phyloP scores from a whole-genome alignment of 768 basidiomycete species.

The Mycena vulgaris region DNA sequence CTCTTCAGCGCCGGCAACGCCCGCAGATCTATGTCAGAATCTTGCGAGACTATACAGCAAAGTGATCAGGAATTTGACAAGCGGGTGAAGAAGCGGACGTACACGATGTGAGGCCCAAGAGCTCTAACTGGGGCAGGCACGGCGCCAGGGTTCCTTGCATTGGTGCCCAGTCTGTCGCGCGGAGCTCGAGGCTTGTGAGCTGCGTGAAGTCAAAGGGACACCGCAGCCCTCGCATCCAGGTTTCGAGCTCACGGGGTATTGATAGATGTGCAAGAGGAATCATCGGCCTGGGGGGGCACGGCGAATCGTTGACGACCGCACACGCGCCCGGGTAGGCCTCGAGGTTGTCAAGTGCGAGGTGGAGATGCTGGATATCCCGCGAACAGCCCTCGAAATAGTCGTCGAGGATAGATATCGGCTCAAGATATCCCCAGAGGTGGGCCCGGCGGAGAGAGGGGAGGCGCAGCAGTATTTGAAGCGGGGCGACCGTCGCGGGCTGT shows the following conservation, averaged over 20 bases:
- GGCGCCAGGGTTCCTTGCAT: background rate
- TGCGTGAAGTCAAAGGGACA: slow-evolving; percentile 2
- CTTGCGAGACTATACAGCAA: background rate
- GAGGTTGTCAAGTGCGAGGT: background rate
- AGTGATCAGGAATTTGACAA: background rate
- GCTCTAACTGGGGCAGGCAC: background rate
- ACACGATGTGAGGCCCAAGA: slow-evolving; percentile 1
- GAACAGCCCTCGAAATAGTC: background rate
- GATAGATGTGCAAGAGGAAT: background rate
- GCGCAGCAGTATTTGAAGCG: background rate
- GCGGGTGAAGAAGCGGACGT: background rate
- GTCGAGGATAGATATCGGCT: slow-evolving; percentile 7
- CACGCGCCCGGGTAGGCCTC: background rate
- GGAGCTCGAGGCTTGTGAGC: slow-evolving; percentile 9
- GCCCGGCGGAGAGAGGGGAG: slow-evolving; percentile 1
- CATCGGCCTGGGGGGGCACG: background rate
- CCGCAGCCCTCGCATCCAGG: background rate
- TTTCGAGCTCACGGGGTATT: background rate
- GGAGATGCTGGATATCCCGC: background rate
- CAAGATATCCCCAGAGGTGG: slow-evolving; percentile 5
- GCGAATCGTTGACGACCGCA: background rate
- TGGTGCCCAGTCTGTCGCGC: background rate
- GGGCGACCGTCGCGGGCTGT: background rate
- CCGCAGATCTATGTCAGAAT: background rate
- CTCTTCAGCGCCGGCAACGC: background rate